Evolutionary conservation across 2,329 filamentous ascomycete genomes (phyloP).

Genomic region (Blastomyces emzantsi): DNA sequence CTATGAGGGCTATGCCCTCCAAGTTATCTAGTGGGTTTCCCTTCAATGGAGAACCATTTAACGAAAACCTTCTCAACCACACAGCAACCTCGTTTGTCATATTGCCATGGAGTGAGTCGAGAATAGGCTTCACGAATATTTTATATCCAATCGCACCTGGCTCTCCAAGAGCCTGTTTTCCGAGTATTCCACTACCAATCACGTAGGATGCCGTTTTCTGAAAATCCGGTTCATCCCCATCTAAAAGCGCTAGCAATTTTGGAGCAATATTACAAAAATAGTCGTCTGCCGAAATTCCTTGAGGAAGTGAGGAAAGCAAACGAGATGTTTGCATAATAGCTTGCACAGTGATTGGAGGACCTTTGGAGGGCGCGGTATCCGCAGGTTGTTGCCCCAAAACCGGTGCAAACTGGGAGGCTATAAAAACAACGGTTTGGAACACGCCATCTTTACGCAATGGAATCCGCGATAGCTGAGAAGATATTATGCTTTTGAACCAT

Average conservation of each 20-base stretch:
- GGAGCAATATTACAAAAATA: constrained; percentile 35
- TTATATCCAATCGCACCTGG: constrained; percentile 33
- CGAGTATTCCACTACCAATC: constrained; percentile 36
- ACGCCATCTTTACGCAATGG: constrained; percentile 35
- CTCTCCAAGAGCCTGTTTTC: constrained; percentile 33
- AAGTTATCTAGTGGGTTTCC: not conserved
- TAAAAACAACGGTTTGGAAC: constrained; percentile 35
- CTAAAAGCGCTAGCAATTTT: constrained; percentile 33
- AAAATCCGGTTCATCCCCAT: constrained; percentile 33
- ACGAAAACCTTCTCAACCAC: constrained; percentile 25
- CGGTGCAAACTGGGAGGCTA: constrained; percentile 36
- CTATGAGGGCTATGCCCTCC: constrained; percentile 19
- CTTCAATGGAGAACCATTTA: constrained; percentile 13
- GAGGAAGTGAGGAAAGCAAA: constrained; percentile 35
- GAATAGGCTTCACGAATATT: constrained; percentile 35
- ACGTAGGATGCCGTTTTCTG: constrained; percentile 36
- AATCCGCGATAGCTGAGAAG: constrained; percentile 30
- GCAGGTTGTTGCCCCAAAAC: constrained; percentile 29
- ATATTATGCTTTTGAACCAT: constrained; percentile 34
- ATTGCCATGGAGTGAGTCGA: constrained; percentile 30
- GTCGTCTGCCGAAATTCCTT: constrained; percentile 26
- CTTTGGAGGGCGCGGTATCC: constrained; percentile 23
- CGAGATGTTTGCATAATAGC: constrained; percentile 38
- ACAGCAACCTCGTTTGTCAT: constrained; percentile 19
- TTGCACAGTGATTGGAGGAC: constrained; percentile 36